These are phyloP conservation scores for Trichosporon sp. DNA, from an alignment of 1,284 basidiomycete species.

Conservation along the genomic window DNA sequence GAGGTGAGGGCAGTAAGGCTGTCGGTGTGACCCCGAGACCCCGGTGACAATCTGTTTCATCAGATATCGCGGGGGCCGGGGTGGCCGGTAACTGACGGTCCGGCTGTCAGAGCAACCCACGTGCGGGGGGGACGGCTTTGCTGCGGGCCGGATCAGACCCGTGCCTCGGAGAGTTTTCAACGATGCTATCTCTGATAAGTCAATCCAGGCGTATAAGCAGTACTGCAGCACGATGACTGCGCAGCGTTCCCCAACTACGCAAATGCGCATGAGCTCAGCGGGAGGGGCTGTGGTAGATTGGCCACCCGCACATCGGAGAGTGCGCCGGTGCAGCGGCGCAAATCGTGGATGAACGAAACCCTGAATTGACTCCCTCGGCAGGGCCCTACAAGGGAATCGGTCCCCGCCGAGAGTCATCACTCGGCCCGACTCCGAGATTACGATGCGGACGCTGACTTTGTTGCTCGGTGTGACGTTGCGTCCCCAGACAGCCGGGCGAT, in stretches of 20 bases:
- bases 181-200: not conserved
- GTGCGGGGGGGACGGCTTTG: not conserved
- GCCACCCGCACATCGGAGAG: not conserved
- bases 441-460: not conserved
- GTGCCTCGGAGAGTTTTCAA: not conserved
- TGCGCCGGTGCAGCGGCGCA: not conserved
- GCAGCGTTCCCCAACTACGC: no score
- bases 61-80: not conserved
- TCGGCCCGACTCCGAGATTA: constrained; percentile 2
- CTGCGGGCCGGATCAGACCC: not conserved
- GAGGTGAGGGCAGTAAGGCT: not conserved
- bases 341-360: not conserved
- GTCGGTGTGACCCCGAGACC: not conserved
- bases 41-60: no score
- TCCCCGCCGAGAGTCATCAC: not conserved
- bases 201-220: no score
- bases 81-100: not conserved
- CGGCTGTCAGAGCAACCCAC: not conserved
- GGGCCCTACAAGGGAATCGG: not conserved
- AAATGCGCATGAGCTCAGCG: not conserved
- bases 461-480: not conserved
- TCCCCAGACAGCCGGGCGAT: not conserved
- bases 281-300: not conserved
- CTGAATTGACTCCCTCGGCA: not conserved
- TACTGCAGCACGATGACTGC: no score